Percentiles rank a stretch among this genome's conserved stretches.
These are phyloP conservation scores for Apocynum venetum DNA, from an alignment of 257 asterid genomes.

Conservation along the genomic window DNA sequence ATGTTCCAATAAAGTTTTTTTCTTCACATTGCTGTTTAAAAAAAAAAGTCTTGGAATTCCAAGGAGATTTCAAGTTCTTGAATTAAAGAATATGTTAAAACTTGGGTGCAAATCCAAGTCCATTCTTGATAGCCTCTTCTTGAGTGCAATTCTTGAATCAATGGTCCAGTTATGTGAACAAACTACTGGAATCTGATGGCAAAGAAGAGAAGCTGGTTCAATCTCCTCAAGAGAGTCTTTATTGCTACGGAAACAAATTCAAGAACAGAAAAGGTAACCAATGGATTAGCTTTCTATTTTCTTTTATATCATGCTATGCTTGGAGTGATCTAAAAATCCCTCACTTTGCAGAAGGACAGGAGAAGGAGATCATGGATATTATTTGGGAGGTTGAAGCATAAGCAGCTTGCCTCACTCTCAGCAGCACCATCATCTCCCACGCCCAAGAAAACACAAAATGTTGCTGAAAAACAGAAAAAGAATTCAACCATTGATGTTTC, in stretches of 20 bases:
- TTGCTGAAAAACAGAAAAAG: constrained; percentile 22
- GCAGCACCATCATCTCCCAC: constrained; percentile 25
- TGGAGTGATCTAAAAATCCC: neutral
- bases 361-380: constrained; percentile 50
- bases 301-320: neutral
- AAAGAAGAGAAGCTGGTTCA: constrained; percentile 69
- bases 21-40: neutral
- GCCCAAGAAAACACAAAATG: constrained; percentile 22
- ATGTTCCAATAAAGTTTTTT: neutral
- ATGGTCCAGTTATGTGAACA: neutral
- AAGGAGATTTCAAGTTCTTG: neutral
- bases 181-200: constrained; percentile 41
- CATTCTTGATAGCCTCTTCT: neutral
- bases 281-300: neutral
- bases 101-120: constrained; percentile 12
- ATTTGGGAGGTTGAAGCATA: constrained; percentile 45
- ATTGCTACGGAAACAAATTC: constrained; percentile 48
- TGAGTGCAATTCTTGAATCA: constrained; percentile 2
- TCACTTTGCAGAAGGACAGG: constrained; percentile 39
- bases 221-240: constrained; percentile 51
- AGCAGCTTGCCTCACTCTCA: constrained; percentile 31
- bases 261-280: constrained; percentile 57
- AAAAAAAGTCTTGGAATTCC: neutral
- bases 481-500: constrained; percentile 10
- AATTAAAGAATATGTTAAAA: constrained; percentile 1